Evolutionary conservation across 495 filamentous ascomycete species (phyloP), one percentile per base, ranked within the genome.

Genomic region (Trichoderma erinaceum): DNA sequence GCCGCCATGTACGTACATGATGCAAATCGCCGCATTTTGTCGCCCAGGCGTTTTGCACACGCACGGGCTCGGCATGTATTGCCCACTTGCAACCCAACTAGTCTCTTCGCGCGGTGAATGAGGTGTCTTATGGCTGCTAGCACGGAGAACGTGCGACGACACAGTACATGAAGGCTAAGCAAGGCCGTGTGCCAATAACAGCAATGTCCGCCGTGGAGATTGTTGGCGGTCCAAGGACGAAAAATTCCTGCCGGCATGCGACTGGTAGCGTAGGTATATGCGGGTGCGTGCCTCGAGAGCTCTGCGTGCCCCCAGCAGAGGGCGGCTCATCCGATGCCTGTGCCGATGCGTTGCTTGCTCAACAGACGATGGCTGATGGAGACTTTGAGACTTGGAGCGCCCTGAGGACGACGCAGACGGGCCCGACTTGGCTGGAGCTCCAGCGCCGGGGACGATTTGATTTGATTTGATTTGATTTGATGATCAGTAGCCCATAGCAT

Each of bases 21-120:
- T 61, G 56, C 56, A 32, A 61, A 61, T 12, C 23, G 27, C 56
- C 56, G 56, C 35, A 61, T 61, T 61, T 61, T 32, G 56, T 61
- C 56, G 56, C 29, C 56, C 56, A 52, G 21, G 48, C 18, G 12
- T 18, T 16, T 61, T 61, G 29, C n/a, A 8, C 25, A 35, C 16
- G 21, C 12, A 61, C 56, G 27, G 27, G 56, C 56, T 32, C 27
- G 50, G 50, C 50, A 58, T 58, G 56, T 21, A 61, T 25, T 32
- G 56, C 56, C 16, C 23, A 29, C 29, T 61, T 61, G 56, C 56
- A 61, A 61, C 56, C 56, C 25, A 61, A 61, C 56, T 61, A 21
- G 12, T 61, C 23, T 12, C 12, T n/a, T 61, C 11, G 56, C 56
- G 56, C 29, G 56, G 11, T 61, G 56, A 61, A 32, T 21, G 50